These are phyloP conservation scores for Cordyceps cicadae DNA, from an alignment of 2,329 filamentous ascomycete species.

Conservation along the genomic window DNA sequence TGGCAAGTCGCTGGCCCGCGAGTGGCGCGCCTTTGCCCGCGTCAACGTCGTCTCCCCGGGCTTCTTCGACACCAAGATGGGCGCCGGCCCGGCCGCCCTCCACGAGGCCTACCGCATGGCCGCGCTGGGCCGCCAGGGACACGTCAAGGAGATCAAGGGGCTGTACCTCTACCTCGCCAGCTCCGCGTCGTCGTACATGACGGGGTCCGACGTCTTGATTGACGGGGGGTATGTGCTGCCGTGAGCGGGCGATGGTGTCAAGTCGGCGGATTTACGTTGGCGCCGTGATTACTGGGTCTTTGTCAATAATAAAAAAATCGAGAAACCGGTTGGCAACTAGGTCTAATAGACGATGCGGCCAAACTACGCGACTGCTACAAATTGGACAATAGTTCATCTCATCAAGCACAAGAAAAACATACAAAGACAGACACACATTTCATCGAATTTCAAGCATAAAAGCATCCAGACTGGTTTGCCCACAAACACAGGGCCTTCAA, in stretches of 20 bases:
- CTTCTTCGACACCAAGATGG: slow-evolving; percentile 51
- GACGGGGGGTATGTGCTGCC: slow-evolving; percentile 30
- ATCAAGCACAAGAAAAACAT: too few species aligned
- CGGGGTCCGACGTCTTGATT: slow-evolving; percentile 40
- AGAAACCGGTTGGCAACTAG: too few species aligned
- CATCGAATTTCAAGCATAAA: neutral
- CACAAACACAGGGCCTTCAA: neutral
- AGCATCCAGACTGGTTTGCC: too few species aligned
- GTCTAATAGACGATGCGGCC: too few species aligned
- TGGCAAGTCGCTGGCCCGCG: slow-evolving; percentile 45
- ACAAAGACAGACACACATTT: too few species aligned
- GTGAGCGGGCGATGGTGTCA: neutral
- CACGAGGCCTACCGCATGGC: slow-evolving; percentile 44
- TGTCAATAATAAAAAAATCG: too few species aligned
- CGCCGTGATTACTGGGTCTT: too few species aligned
- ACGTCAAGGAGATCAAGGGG: slow-evolving; percentile 7
- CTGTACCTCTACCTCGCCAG: slow-evolving; percentile 46
- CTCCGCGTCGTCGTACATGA: slow-evolving; percentile 42
- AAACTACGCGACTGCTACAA: too few species aligned
- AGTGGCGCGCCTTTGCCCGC: slow-evolving; percentile 49
- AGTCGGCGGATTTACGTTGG: too few species aligned
- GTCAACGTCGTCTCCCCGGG: slow-evolving; percentile 42
- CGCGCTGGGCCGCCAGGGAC: slow-evolving; percentile 16
- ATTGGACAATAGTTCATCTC: too few species aligned
- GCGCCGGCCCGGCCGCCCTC: slow-evolving; percentile 30